A percentile compares a stretch with the other conserved stretches of the same genome.
phyloP scores from a whole-genome alignment of 1,284 basidiomycete genomes.

The Takashimella tepidaria region DNA sequence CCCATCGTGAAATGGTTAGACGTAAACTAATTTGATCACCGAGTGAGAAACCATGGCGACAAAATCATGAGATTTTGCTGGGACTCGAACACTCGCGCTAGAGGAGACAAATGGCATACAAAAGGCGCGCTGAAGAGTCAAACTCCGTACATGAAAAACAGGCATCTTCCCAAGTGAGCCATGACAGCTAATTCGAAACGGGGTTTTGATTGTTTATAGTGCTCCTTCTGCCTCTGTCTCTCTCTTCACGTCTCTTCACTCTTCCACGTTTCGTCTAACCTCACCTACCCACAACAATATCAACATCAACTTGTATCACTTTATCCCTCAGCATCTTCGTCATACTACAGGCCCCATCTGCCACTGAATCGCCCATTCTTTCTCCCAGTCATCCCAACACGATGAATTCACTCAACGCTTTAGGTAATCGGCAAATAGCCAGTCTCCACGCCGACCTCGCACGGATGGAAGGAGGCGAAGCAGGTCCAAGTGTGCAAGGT shows the following conservation, averaged over 20 bases:
- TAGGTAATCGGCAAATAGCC: conserved; percentile 83
- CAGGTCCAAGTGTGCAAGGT: conserved; percentile 76
- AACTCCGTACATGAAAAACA: conserved; percentile 35
- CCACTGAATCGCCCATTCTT: too few species aligned
- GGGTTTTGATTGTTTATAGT: too few species aligned
- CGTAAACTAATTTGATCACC: conserved; percentile 41
- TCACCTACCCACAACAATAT: neutral
- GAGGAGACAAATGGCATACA: conserved; percentile 36
- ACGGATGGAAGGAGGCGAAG: conserved; percentile 69
- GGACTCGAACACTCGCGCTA: conserved; percentile 46
- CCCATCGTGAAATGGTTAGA: conserved; percentile 9
- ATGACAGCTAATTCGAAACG: conserved; percentile 39
- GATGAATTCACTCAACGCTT: conserved; percentile 93
- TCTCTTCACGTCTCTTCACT: neutral
- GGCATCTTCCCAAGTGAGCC: conserved; percentile 42
- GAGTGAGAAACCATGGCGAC: conserved; percentile 27
- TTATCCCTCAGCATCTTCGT: neutral
- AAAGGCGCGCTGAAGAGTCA: conserved; percentile 42
- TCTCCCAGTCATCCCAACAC: conserved; percentile 3
- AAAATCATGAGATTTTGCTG: conserved; percentile 38
- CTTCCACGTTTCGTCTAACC: too few species aligned
- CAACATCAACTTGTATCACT: neutral
- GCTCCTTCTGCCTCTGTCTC: neutral
- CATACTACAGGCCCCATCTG: too few species aligned
- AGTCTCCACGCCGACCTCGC: conserved; percentile 83